Base-by-base conservation (phyloP, 805 yeast species). In the Teunomyces atbi region DNA sequence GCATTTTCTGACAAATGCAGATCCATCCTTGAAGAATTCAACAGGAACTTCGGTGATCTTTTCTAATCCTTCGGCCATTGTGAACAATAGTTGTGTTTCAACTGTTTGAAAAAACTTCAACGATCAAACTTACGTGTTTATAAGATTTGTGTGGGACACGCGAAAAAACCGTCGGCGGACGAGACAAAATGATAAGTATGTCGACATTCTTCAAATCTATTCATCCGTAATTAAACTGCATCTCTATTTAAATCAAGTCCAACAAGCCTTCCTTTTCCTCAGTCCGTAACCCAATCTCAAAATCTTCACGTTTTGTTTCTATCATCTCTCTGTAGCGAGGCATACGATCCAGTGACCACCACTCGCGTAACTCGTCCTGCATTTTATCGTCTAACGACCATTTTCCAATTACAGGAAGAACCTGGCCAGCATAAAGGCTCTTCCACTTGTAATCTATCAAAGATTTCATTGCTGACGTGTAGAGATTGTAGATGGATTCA, bases 21-120 rank as follows among this genome's bases (percentile, higher is more conserved):
- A 71, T 53, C 98, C 97, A 61, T 94, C 97, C 71, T 83, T 88
- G 71, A 90, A 74, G 75, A 92, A 89, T 65, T 89, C 97, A 53
- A 83, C 78, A 59, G 98, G 97, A 50, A 88, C 85, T 66, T 91
- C 96, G 33, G 89, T 78, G 49, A 86, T 61, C 66, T 85, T 86
- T 66, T 86, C 95, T 61, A 83, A 74, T 57, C 83, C 83, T 64
- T 80, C 84, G 44, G 79, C 78, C 76, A 71, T 72, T 49, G 16
- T 55, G 47, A 39, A 43, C 30, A 41, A 28, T 44, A 36, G 38
- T 32, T 21, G 35, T 34, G 33, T 18, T 23, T 11, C 20, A 15
- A 12, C 6, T 23, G 38, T 32, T 30, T 39, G 35, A 30, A 39
- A 39, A 44, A 33, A 20, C 32, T 18, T 26, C 48, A 46, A 30